phyloP scores from a whole-genome alignment of 1,139 yeast genomes.

The Protomyces inundatus region DNA sequence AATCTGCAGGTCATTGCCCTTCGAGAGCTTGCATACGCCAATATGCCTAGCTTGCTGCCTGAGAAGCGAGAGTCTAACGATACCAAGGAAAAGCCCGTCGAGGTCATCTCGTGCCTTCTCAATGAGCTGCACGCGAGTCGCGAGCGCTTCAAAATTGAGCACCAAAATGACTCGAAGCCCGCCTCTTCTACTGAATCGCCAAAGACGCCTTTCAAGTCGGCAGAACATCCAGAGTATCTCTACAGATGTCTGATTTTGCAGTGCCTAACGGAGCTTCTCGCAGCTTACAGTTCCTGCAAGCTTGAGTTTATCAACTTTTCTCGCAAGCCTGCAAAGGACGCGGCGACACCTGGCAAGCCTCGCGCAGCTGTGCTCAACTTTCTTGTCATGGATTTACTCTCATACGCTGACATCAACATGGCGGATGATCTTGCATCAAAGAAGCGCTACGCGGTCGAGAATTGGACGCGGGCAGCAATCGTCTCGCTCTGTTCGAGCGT shows the following conservation, averaged over 20 bases:
- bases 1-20: slow-evolving; percentile 37
- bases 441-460: slow-evolving; percentile 41
- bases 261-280: slow-evolving; percentile 62
- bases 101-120: neutral
- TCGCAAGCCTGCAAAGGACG: slow-evolving; percentile 36
- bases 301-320: slow-evolving; percentile 73
- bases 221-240: slow-evolving; percentile 50
- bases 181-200: neutral
- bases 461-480: slow-evolving; percentile 29
- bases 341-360: slow-evolving; percentile 46
- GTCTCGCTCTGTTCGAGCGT: slow-evolving; percentile 54
- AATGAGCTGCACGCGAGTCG: neutral
- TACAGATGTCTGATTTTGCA: slow-evolving; percentile 66
- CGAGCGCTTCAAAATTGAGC: neutral
- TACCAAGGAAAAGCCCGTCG: neutral
- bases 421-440: slow-evolving; percentile 38
- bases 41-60: neutral
- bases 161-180: neutral
- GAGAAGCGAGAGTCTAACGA: neutral
- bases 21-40: slow-evolving; percentile 31
- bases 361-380: slow-evolving; percentile 72
- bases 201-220: slow-evolving; percentile 33
- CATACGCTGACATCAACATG: slow-evolving; percentile 46
- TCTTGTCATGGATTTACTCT: slow-evolving; percentile 68
- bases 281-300: slow-evolving; percentile 75